These are phyloP conservation scores for Penicillium sp. DNA, from an alignment of 2,329 filamentous ascomycete species.

Conservation along the genomic window DNA sequence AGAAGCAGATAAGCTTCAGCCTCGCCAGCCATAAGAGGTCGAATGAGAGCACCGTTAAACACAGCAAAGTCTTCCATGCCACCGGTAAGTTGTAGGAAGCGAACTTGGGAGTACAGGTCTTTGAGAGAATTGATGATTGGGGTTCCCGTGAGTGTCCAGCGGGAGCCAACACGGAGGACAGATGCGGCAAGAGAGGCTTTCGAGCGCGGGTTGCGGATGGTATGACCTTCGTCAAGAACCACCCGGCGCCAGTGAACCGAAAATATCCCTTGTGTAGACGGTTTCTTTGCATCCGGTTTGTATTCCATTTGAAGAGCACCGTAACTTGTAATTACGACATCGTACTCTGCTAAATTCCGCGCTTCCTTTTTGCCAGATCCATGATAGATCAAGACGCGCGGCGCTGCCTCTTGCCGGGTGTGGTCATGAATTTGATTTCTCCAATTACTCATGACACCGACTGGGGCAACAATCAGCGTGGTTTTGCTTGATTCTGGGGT, in stretches of 20 bases:
- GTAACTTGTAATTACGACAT: constrained; percentile 80
- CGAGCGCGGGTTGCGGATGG: constrained; percentile 69
- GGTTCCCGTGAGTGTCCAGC: constrained; percentile 75
- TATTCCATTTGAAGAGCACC: constrained; percentile 66
- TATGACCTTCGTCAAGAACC: constrained; percentile 78
- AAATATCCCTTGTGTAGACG: constrained; percentile 51
- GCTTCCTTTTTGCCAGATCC: constrained; percentile 55
- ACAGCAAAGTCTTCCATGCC: constrained; percentile 67
- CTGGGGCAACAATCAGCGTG: constrained; percentile 74
- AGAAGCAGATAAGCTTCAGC: constrained; percentile 58
- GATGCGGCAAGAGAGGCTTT: constrained; percentile 65
- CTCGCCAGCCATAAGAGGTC: constrained; percentile 58
- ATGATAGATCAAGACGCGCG: constrained; percentile 70
- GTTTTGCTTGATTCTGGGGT: constrained; percentile 49
- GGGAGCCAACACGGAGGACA: constrained; percentile 60
- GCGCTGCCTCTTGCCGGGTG: constrained; percentile 56
- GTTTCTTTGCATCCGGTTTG: constrained; percentile 45
- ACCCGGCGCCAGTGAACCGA: constrained; percentile 69
- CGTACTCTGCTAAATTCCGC: constrained; percentile 57
- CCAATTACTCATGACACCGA: constrained; percentile 90
- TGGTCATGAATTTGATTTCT: constrained; percentile 70
- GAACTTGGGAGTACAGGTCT: constrained; percentile 73
- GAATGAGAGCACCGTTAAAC: constrained; percentile 66
- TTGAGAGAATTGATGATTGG: constrained; percentile 78
- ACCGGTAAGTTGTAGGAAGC: constrained; percentile 69